These are phyloP conservation scores for Limnanthes douglasii DNA, from an alignment of 345 rosid genomes.

Conservation along the genomic window DNA sequence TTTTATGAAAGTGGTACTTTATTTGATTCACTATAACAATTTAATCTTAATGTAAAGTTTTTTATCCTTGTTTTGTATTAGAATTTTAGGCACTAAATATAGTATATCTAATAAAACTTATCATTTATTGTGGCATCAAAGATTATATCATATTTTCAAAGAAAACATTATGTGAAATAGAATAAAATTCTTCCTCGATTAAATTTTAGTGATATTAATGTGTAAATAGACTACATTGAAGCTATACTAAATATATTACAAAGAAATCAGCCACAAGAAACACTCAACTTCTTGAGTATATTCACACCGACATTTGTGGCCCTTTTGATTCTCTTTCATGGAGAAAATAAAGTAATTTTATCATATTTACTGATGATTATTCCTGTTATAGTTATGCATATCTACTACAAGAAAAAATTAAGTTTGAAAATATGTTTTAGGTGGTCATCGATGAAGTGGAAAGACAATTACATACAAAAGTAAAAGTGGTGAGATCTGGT, in stretches of 20 bases:
- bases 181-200: neutral
- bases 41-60: neutral
- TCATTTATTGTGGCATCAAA: neutral
- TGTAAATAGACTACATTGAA: constrained; percentile 3
- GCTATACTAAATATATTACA: constrained; percentile 4
- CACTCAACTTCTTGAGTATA: neutral
- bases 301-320: constrained; percentile 3
- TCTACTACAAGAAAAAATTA: neutral
- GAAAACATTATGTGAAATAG: neutral
- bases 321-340: constrained; percentile 1
- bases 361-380: constrained; percentile 1
- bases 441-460: neutral
- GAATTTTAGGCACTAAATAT: neutral
- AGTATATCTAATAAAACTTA: neutral
- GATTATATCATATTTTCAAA: neutral
- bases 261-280: constrained; percentile 1
- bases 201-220: neutral
- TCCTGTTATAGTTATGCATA: neutral
- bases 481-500: constrained; percentile 5
- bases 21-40: constrained; percentile 9
- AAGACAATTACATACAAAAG: neutral
- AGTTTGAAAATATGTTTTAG: neutral
- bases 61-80: neutral
- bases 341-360: constrained; percentile 1
- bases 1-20: neutral